Percentiles rank a stretch among this genome's conserved stretches.
phyloP scores from a whole-genome alignment of 1,284 basidiomycete genomes.

The Vanrija sp. region DNA sequence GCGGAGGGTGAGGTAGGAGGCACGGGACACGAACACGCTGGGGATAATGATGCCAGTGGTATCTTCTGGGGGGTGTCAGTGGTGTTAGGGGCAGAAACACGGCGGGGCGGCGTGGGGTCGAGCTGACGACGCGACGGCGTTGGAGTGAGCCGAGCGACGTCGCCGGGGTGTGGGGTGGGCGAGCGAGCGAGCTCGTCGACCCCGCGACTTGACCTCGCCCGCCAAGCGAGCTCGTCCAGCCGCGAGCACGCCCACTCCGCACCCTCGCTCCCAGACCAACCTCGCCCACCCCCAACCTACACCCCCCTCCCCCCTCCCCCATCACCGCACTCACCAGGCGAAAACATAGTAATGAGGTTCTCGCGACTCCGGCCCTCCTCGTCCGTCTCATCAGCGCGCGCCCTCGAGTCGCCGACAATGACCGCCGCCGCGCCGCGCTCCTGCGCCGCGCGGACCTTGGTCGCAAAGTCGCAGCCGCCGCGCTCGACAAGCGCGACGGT shows the following conservation, averaged over 20 bases:
- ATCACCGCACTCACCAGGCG: conserved; percentile 54
- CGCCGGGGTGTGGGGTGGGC: no score
- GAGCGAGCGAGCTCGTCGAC: no score
- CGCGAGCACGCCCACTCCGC: no score
- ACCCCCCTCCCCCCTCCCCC: not conserved
- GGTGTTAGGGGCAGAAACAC: no score
- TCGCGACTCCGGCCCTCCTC: conserved; percentile 67
- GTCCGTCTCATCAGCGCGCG: conserved; percentile 37
- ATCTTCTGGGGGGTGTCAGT: conserved; percentile 37
- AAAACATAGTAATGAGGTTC: conserved; percentile 83
- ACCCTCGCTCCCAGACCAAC: not conserved
- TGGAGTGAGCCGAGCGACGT: not conserved
- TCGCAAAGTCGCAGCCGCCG: conserved; percentile 79
- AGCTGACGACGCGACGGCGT: not conserved
- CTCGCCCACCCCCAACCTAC: no score
- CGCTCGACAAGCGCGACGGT: conserved; percentile 78
- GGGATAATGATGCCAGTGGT: conserved; percentile 50
- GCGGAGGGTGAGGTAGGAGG: conserved; percentile 48
- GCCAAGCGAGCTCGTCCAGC: no score
- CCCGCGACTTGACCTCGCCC: no score
- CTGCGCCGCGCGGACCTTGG: conserved; percentile 78
- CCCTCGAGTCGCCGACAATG: conserved; percentile 69
- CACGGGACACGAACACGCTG: conserved; percentile 50
- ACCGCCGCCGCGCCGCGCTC: conserved; percentile 76
- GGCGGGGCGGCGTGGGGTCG: no score